Evolutionary conservation across 2,329 filamentous ascomycete species (phyloP).

Genomic region (Fusarium begoniae): DNA sequence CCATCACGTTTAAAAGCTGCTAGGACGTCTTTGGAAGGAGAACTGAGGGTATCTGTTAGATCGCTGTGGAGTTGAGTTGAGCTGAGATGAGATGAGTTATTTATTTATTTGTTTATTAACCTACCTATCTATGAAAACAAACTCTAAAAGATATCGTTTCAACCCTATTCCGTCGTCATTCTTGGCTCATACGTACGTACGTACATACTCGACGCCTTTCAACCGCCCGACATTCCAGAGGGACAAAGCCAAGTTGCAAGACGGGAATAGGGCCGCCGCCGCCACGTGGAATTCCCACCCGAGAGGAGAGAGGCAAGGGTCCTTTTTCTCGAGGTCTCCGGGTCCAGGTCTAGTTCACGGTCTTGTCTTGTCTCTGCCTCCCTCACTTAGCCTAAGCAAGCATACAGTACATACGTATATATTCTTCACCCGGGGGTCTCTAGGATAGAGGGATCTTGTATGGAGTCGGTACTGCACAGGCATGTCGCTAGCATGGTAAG

Average conservation of each 20-base stretch:
- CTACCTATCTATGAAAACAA: neutral
- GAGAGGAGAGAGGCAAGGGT: neutral
- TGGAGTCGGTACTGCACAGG: neutral
- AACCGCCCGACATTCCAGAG: slow-evolving; percentile 17
- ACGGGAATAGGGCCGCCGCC: slow-evolving; percentile 1
- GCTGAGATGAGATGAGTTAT: neutral
- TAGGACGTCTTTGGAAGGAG: neutral
- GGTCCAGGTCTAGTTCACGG: neutral
- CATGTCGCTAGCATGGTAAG: slow-evolving; percentile 3
- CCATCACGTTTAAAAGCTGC: neutral
- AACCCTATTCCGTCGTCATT: neutral
- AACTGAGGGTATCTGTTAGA: neutral
- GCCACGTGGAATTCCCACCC: slow-evolving; percentile 19
- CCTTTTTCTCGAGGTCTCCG: neutral
- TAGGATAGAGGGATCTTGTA: neutral
- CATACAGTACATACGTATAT: neutral
- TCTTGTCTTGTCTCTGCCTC: neutral
- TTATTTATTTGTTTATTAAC: neutral
- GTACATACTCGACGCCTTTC: neutral
- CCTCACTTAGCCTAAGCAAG: neutral
- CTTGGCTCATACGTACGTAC: neutral
- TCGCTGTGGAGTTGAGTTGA: neutral
- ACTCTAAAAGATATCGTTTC: neutral
- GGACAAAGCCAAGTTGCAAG: neutral
- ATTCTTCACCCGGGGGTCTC: neutral